Evolutionary conservation across 352 stramenopile genomes (phyloP).

Genomic region (Phytopythium helicoides): DNA sequence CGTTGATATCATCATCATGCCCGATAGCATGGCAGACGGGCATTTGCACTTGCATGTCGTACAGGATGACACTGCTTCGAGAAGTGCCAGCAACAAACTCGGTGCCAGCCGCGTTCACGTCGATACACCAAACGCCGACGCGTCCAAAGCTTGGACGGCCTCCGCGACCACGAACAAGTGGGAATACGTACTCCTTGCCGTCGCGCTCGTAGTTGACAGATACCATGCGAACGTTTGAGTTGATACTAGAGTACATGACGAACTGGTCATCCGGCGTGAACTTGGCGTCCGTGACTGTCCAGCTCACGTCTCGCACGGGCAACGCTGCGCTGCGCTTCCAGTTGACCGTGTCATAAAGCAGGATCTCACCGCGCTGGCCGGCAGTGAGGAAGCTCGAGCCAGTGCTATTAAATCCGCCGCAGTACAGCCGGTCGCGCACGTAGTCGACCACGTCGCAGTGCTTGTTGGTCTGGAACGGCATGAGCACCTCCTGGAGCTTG

Average conservation of each 20-base stretch:
- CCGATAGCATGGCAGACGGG: slow-evolving; percentile 66
- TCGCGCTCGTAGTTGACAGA: slow-evolving; percentile 53
- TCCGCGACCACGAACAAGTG: slow-evolving; percentile 25
- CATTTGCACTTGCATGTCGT: slow-evolving; percentile 76
- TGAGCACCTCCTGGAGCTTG: slow-evolving; percentile 75
- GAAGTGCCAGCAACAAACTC: slow-evolving; percentile 83
- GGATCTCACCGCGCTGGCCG: slow-evolving; percentile 62
- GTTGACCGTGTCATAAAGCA: slow-evolving; percentile 70
- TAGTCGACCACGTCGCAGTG: slow-evolving; percentile 69
- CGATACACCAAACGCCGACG: slow-evolving; percentile 79
- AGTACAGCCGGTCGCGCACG: slow-evolving; percentile 73
- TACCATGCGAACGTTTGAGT: slow-evolving; percentile 82
- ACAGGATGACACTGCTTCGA: slow-evolving; percentile 70
- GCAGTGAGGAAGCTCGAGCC: slow-evolving; percentile 68
- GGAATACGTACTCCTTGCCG: slow-evolving; percentile 50
- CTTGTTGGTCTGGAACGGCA: slow-evolving; percentile 81
- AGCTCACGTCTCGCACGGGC: slow-evolving; percentile 71
- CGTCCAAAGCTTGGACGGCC: slow-evolving; percentile 14
- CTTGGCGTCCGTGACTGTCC: slow-evolving; percentile 84
- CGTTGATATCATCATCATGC: slow-evolving; percentile 80
- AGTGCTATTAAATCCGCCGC: slow-evolving; percentile 71
- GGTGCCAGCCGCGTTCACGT: slow-evolving; percentile 70
- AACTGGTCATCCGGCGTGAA: slow-evolving; percentile 70
- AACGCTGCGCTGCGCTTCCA: slow-evolving; percentile 53
- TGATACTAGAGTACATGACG: slow-evolving; percentile 82